These are phyloP conservation scores for Chondrus crispus DNA, from an alignment of 23 red algal species.

Conservation along the genomic window DNA sequence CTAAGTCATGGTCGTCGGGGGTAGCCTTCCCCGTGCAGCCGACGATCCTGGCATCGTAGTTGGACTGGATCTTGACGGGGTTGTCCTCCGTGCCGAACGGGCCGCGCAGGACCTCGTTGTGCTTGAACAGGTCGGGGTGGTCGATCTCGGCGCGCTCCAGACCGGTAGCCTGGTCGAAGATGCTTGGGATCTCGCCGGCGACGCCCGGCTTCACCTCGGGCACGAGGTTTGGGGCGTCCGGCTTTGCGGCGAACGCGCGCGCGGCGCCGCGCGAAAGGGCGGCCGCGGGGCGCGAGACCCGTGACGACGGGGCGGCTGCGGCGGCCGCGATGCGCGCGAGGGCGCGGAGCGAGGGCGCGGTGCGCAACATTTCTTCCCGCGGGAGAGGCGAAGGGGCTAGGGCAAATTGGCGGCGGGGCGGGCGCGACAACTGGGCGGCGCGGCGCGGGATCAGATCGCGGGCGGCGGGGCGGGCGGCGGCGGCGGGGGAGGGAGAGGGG, in stretches of 20 bases:
- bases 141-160: slow-evolving; percentile 85
- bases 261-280: not conserved
- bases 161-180: slow-evolving; percentile 85
- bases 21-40: slow-evolving; percentile 89
- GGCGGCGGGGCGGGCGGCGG: not conserved
- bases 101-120: slow-evolving; percentile 89
- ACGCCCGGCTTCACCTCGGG: slow-evolving; percentile 49
- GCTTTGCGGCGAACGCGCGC: slow-evolving; percentile 9
- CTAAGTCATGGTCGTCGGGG: slow-evolving; percentile 93
- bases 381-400: not conserved
- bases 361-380: not conserved
- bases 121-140: slow-evolving; percentile 82
- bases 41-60: slow-evolving; percentile 80
- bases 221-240: not conserved
- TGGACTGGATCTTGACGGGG: slow-evolving; percentile 79
- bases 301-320: not conserved
- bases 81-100: slow-evolving; percentile 83
- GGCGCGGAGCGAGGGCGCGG: not conserved
- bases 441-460: no score
- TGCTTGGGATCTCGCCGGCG: slow-evolving; percentile 67
- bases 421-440: no score
- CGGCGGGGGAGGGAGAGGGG: not conserved
- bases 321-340: not conserved
- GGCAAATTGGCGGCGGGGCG: not conserved
- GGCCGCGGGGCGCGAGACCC: not conserved